Evolutionary conservation across 2,329 filamentous ascomycete genomes (phyloP).

Genomic region (Niveomyces coronatus): DNA sequence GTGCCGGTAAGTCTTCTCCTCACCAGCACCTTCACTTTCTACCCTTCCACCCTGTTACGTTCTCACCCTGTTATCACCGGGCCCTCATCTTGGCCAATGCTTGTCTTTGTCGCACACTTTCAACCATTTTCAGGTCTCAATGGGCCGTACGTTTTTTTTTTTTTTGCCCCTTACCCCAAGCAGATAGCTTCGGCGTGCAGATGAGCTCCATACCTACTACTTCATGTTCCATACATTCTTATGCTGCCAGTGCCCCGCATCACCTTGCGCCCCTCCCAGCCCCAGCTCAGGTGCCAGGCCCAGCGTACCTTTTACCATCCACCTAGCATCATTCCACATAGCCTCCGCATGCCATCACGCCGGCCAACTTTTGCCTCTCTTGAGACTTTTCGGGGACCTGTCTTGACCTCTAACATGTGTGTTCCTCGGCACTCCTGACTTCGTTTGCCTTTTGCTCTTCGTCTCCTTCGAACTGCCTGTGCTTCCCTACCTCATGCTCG

Average conservation of each 20-base stretch:
- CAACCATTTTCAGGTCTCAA: neutral
- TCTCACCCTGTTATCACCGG: neutral
- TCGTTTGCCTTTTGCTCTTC: neutral
- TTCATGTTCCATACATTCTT: constrained; percentile 7
- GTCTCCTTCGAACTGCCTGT: neutral
- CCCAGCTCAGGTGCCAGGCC: constrained; percentile 3
- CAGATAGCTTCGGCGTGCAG: constrained; percentile 6
- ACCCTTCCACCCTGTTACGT: neutral
- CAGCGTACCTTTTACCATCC: constrained; percentile 3
- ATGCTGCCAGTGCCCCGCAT: constrained; percentile 9
- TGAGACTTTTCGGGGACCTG: too few species aligned
- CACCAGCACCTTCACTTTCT: constrained; percentile 5
- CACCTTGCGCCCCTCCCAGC: constrained; percentile 10
- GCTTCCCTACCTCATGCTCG: neutral
- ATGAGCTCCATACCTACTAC: constrained; percentile 7
- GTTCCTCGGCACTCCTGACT: neutral
- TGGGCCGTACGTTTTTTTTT: too few species aligned
- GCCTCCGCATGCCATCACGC: constrained; percentile 5
- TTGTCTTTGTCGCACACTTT: neutral
- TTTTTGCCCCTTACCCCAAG: neutral
- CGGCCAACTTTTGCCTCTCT: neutral
- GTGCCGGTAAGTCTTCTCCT: constrained; percentile 7
- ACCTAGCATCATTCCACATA: constrained; percentile 10
- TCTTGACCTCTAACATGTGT: too few species aligned
- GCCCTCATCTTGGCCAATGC: neutral